Base-by-base conservation (phyloP, 768 basidiomycete genomes). In the Suillus plorans region DNA sequence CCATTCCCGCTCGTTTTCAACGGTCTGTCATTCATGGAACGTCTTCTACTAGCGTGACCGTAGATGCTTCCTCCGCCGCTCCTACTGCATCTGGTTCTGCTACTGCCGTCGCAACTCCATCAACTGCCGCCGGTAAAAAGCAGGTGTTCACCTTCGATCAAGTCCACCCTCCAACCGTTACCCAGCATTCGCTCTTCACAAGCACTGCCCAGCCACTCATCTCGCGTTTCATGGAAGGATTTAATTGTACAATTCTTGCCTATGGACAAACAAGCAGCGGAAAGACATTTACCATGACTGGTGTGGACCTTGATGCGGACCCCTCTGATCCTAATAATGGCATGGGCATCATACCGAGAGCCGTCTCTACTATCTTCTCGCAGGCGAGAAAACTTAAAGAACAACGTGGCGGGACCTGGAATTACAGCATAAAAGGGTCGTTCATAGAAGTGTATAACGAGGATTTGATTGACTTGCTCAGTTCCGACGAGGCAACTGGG, bases 401-500 rank as follows among this genome's bases (percentile, higher is more conserved):
- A 72, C 89, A 89, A 74, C 88, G 92, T 37, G 87, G 82, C 44
- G 82, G 82, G 66, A 79, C 87, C 49, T 97, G 92, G 94, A 90
- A 84, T 64, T 95, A 82, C 73, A 85, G 76, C 68, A 80, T 95
- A 73, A 95, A 93, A 78, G 92, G 92, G 60, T 95, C 93, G 28
- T 99, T 97, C 81, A 89, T 99, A 68, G 97, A 99, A 83, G 86
- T 99, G 61, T 99, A 99, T 80, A 99, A 99, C 78, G 97, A 99
- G 80, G 97, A 99, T 79, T 86, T 99, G 60, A 93, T 99, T 75
- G 97, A 99, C 81, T 83, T 99, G 60, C 83, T 99, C 61, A 88
- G 88, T 63, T 80, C 88, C 71, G 89, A 92, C 64, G 91, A 93
- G 63, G 76, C 80, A 8, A 81, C 78, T 41, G 88, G 85, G n/a